Base-by-base conservation (phyloP, 2,329 filamentous ascomycete genomes). In the Zymoseptoria pseudotritici region DNA sequence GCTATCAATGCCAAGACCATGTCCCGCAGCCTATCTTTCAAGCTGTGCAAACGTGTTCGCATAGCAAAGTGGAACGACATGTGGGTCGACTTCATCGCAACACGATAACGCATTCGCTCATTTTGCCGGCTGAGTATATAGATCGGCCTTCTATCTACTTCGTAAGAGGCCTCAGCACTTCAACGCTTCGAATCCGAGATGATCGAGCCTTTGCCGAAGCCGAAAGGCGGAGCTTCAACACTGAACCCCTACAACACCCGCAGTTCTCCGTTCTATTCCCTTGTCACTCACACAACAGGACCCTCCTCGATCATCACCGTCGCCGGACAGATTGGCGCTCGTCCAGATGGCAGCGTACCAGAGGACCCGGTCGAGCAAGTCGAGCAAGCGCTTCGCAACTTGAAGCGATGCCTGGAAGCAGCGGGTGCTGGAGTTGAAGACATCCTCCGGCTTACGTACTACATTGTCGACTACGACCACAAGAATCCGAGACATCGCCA, bases 391-490 rank as follows among this genome's bases (percentile, higher is more conserved):
- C 51, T 69, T 21, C 10, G 19, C 31, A 69, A 67, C 53, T 58
- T 70, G 9, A 53, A 62, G 13, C 54, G 61, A 24, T 64, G 64
- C 54, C 59, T 71, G 17, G 63, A 66, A 52, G 65, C 68, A 2
- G 65, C 66, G 17, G 66, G 66, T 50, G 68, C 69, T 7, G 56
- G 59, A 4, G 58, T 68, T 1, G 11, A 58, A 50, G 65, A 71
- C 36, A 65, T 70, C 17, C 26, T 68, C 10, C 69, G 67, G 46
- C 60, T 70, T 7, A 67, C 63, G 5, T 63, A 66, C 50, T 71
- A 65, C 61, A 66, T 71, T 52, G 68, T 70, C 4, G 58, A 66
- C 54, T 69, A 64, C 49, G 65, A 71, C 50, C 58, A 63, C 52
- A 62, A 54, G 4, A 60, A 63, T 24, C 64, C 63, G 21, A 55